Evolutionary conservation across 345 rosid genomes (phyloP), one percentile per base, ranked within the genome.

Genomic region (Aquilaria yunnanensis): DNA sequence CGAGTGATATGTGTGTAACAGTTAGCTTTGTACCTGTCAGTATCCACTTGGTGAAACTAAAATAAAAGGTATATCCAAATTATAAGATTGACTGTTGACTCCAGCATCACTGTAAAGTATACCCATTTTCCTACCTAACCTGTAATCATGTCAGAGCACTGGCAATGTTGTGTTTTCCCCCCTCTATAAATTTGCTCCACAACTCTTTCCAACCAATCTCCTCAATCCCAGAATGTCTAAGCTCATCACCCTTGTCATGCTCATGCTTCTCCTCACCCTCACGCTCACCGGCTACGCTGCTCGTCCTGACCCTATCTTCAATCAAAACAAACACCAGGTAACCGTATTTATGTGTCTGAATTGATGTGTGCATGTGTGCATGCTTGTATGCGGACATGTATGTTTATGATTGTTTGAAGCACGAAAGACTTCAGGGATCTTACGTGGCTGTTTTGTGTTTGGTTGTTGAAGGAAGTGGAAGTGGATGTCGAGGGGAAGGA

Each of bases 241-340:
- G 64, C 57, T 66, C 10, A 14, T n/a, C 37, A 66, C 66, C 61
- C 13, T 72, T 61, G 48, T 79, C 56, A 37, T 64, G 10, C 30
- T 68, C 5, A 46, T 57, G 60, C 66, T 79, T 49, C 48, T 78
- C 54, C 51, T 71, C 65, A 30, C 30, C 67, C 56, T 70, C 34
- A 10, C 66, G 69, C 57, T 65, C 10, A 30, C 43, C 43, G 43
- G 52, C 23, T n/a, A 52, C 54, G 50, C 62, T 16, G 66, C 76
- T 70, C 70, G 63, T 6, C 50, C 70, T 0, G 47, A 41, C 9
- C 67, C 71, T 1, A 13, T 63, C 60, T 46, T 60, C 14, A 2
- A 51, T 32, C 49, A 48, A 37, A 67, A 54, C 51, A 46, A 56
- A 31, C 57, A 10, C 14, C 14, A 45, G 66, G 76, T 49, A 59